Evolutionary conservation across 345 rosid species (phyloP), one percentile per base, ranked within the genome.

Genomic region (Balakata baccata): DNA sequence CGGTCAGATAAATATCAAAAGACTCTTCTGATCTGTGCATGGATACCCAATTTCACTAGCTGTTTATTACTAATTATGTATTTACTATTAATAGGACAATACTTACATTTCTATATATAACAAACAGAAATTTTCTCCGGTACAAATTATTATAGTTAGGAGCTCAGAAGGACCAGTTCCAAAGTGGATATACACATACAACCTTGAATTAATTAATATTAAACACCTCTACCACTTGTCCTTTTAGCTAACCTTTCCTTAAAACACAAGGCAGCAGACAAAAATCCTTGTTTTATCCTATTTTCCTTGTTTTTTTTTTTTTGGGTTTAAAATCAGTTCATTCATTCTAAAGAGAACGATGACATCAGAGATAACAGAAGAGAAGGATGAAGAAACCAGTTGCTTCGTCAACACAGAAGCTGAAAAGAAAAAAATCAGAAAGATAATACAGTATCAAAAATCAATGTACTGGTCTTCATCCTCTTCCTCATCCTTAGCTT

Each of bases 321-420:
- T 53, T 51, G 17, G 3, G 6, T 22, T 56, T 39, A 4, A 25
- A 49, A 12, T 37, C n/a, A n/a, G 8, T 6, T 6, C n/a, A 51
- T 49, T 12, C 53, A 1, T 37, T 56, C 16, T 3, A 73, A 54
- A 62, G 66, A 37, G 66, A 37, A 62, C 47, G 22, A 66, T 61
- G 81, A 66, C 62, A 63, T 74, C 86, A 13, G 90, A 87, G 74
- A 87, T 84, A 66, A 80, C 73, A 5, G 85, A 81, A 77, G 86
- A 79, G 69, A 72, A 73, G 29, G 76, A 29, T 0, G 83, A 79
- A 38, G 78, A 64, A 13, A 64, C 3, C 38, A n/a, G 56, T 71
- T 59, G 59, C 52, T 49, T 62, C 59, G 47, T 79, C 79, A 68
- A 73, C 18, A 68, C 77, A 43, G 80, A 78, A 64, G 77, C 67